These are phyloP conservation scores for Mycena capillaripes DNA, from an alignment of 768 basidiomycete genomes.

Conservation along the genomic window DNA sequence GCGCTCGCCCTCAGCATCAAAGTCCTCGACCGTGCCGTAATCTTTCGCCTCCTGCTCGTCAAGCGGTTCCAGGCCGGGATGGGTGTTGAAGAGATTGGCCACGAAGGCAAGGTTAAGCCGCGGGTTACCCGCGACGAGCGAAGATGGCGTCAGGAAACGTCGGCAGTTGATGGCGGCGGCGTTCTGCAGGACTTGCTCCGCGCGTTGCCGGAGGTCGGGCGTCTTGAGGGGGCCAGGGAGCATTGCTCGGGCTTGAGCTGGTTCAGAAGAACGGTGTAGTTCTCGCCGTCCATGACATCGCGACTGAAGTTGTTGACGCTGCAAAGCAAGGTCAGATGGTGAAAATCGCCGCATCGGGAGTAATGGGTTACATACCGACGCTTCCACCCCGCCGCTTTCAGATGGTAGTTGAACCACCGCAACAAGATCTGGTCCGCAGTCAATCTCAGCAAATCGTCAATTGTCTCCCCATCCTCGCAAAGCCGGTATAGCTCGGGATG, in stretches of 20 bases:
- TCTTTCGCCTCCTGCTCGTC: slow-evolving; percentile 95
- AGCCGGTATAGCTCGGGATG: slow-evolving; percentile 97
- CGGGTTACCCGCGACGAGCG: slow-evolving; percentile 94
- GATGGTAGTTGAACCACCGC: slow-evolving; percentile 99
- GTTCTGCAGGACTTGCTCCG: slow-evolving; percentile 95
- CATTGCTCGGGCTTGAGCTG: slow-evolving; percentile 97
- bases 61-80: slow-evolving; percentile 93
- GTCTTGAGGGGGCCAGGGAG: slow-evolving; percentile 91
- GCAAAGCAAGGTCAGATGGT: slow-evolving; percentile 12
- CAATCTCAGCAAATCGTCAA: slow-evolving; percentile 93
- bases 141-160: slow-evolving; percentile 94
- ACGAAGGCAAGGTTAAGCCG: slow-evolving; percentile 98
- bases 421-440: slow-evolving; percentile 98
- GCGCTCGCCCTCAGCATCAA: slow-evolving; percentile 98
- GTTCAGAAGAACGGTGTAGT: slow-evolving; percentile 96
- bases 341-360: neutral
- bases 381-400: slow-evolving; percentile 95
- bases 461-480: slow-evolving; percentile 96
- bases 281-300: slow-evolving; percentile 97
- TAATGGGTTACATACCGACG: slow-evolving; percentile 66
- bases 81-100: slow-evolving; percentile 98
- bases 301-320: slow-evolving; percentile 98
- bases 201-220: slow-evolving; percentile 82
- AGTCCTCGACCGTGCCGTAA: slow-evolving; percentile 93
- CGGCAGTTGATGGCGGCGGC: slow-evolving; percentile 95